phyloP scores from a whole-genome alignment of 106 monocot species.

The Dactylorhiza incarnata region DNA sequence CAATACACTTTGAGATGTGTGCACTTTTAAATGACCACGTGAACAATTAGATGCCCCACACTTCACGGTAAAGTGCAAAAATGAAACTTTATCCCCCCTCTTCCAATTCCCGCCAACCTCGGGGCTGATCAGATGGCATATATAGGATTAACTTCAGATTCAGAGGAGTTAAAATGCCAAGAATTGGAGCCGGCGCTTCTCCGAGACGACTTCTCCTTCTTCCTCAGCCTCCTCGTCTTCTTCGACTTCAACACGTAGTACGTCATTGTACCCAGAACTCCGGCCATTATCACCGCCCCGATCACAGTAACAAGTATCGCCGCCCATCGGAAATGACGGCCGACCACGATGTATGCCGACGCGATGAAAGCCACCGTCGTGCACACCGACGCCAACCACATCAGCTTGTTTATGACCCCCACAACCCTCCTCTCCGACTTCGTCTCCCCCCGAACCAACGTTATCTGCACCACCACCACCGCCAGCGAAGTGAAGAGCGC shows the following conservation, averaged over 20 bases:
- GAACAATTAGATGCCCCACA: no score
- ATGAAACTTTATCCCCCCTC: no score
- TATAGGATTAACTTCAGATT: slow-evolving; percentile 24
- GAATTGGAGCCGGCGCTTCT: slow-evolving; percentile 21
- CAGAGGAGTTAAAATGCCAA: slow-evolving; percentile 25
- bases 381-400: slow-evolving; percentile 38
- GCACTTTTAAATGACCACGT: no score
- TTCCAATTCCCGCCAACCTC: no score
- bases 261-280: slow-evolving; percentile 24
- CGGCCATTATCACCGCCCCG: slow-evolving; percentile 30
- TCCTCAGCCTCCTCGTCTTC: slow-evolving; percentile 20
- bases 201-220: slow-evolving; percentile 21
- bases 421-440: slow-evolving; percentile 32
- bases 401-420: slow-evolving; percentile 32
- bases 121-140: slow-evolving; percentile 24
- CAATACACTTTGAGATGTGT: no score
- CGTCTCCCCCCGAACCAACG: slow-evolving; percentile 23
- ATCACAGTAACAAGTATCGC: slow-evolving; percentile 26
- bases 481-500: slow-evolving; percentile 30
- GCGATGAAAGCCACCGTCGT: slow-evolving; percentile 29
- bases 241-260: slow-evolving; percentile 34
- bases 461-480: slow-evolving; percentile 36
- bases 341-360: slow-evolving; percentile 23
- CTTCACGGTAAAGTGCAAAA: no score
- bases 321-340: slow-evolving; percentile 17